These are phyloP conservation scores for Aspergillus tamarii DNA, from an alignment of 2,329 filamentous ascomycete genomes.

Conservation along the genomic window DNA sequence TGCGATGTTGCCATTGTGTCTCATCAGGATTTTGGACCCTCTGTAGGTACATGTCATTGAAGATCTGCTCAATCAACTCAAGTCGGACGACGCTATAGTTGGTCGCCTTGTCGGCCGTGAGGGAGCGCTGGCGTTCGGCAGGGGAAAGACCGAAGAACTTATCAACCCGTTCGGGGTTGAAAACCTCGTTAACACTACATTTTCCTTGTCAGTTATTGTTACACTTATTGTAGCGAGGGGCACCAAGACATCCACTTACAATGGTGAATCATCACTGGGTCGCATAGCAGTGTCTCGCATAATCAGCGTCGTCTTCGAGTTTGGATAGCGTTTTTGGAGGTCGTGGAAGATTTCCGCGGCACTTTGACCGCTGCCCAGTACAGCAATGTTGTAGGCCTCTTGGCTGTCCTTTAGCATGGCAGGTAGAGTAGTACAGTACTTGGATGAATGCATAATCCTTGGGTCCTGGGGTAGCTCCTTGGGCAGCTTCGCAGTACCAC, in stretches of 20 bases:
- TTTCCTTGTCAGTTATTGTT: conserved; percentile 9
- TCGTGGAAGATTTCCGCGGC: conserved; percentile 96
- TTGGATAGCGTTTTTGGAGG: conserved; percentile 78
- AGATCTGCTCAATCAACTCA: conserved; percentile 86
- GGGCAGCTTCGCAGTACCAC: conserved; percentile 72
- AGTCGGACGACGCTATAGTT: conserved; percentile 95
- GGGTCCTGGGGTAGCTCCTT: conserved; percentile 68
- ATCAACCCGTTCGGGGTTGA: conserved; percentile 85
- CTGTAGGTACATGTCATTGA: conserved; percentile 86
- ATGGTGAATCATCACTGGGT: conserved; percentile 93
- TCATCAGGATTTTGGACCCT: conserved; percentile 71
- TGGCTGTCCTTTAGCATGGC: conserved; percentile 42
- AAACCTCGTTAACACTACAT: conserved; percentile 88
- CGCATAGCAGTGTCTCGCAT: conserved; percentile 82
- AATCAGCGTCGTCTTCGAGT: conserved; percentile 74
- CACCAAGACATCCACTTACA: conserved; percentile 60
- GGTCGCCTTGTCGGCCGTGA: conserved; percentile 76
- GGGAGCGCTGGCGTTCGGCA: conserved; percentile 61
- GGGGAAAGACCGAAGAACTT: conserved; percentile 70
- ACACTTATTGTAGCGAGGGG: conserved; percentile 3
- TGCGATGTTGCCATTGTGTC: conserved; percentile 77
- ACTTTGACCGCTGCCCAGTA: conserved; percentile 88
- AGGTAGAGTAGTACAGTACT: conserved; percentile 64
- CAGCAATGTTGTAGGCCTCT: conserved; percentile 70
- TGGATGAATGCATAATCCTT: conserved; percentile 83